Evolutionary conservation across 2,329 filamentous ascomycete species (phyloP).

Genomic region (Sclerotinia trifoliorum): DNA sequence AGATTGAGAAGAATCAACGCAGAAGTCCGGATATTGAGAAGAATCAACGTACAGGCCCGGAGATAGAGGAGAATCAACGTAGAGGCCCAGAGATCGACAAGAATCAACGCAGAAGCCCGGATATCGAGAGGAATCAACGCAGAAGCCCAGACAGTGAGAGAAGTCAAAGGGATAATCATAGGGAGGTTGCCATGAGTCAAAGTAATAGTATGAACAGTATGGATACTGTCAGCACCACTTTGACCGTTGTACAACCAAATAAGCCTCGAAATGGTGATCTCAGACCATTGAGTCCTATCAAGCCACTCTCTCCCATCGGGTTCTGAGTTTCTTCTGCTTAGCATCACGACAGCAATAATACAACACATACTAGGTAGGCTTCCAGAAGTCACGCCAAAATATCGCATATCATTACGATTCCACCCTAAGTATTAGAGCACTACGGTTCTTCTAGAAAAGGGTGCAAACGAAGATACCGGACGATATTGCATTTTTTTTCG

Average conservation of each 20-base stretch:
- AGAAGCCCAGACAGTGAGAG: constrained; percentile 7
- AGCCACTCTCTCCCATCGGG: constrained; percentile 62
- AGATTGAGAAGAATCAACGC: neutral
- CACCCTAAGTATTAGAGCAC: constrained; percentile 2
- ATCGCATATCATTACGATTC: constrained; percentile 12
- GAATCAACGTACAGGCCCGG: neutral
- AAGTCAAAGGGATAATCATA: neutral
- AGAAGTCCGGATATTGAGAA: neutral
- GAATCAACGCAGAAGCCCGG: neutral
- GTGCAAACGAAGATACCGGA: constrained; percentile 7
- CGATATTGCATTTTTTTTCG: constrained; percentile 17
- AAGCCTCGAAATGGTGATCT: constrained; percentile 34
- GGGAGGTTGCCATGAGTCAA: constrained; percentile 25
- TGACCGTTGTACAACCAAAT: constrained; percentile 32
- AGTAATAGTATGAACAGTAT: constrained; percentile 48
- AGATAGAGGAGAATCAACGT: neutral
- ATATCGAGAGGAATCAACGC: neutral
- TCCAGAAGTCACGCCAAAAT: neutral
- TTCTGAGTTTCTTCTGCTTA: constrained; percentile 40
- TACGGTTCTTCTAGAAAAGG: neutral
- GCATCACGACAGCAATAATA: neutral
- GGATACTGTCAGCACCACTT: constrained; percentile 36
- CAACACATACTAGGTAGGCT: neutral
- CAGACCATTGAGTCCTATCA: constrained; percentile 61
- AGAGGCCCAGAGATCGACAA: too few relatives aligned